Conservation (phyloP, 768 basidiomycete species). For the Harrya chromipes region DNA sequence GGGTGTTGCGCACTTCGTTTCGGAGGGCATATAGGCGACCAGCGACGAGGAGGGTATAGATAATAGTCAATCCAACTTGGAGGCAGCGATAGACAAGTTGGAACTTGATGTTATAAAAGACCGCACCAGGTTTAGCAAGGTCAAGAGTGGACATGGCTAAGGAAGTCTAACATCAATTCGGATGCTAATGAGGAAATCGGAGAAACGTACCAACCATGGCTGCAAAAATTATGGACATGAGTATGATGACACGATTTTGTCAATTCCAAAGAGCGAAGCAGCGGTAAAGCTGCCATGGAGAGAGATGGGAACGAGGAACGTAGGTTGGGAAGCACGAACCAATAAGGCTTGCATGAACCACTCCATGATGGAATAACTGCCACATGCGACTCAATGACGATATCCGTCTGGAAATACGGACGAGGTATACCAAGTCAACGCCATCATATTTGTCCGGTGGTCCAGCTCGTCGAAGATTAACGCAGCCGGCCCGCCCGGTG, state of each 20-base stretch:
- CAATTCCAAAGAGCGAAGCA: slow-evolving; percentile 16
- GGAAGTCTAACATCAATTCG: neutral
- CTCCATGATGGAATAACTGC: slow-evolving; percentile 27
- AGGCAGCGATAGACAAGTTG: slow-evolving; percentile 29
- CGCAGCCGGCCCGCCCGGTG: slow-evolving; percentile 13
- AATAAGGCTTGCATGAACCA: slow-evolving; percentile 30
- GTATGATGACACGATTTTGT: slow-evolving; percentile 12
- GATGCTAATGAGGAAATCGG: neutral
- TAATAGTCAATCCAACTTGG: slow-evolving; percentile 29
- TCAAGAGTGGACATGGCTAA: slow-evolving; percentile 17
- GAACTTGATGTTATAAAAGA: slow-evolving; percentile 11
- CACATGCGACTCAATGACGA: neutral
- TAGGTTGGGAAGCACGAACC: slow-evolving; percentile 3
- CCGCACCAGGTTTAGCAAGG: slow-evolving; percentile 8
- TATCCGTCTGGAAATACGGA: neutral
- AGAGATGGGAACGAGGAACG: neutral
- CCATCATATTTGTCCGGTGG: slow-evolving; percentile 19
- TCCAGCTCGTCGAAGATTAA: slow-evolving; percentile 11
- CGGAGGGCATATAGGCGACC: slow-evolving; percentile 26
- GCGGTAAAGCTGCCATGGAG: slow-evolving; percentile 11
- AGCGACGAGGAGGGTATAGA: slow-evolving; percentile 31
- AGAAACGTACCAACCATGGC: slow-evolving; percentile 13
- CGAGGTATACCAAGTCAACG: slow-evolving; percentile 14
- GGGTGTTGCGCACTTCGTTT: slow-evolving; percentile 1
- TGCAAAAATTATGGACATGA: slow-evolving; percentile 13